Conservation (phyloP, 2,329 filamentous ascomycete species). For the Sodiomyces alkalinus region DNA sequence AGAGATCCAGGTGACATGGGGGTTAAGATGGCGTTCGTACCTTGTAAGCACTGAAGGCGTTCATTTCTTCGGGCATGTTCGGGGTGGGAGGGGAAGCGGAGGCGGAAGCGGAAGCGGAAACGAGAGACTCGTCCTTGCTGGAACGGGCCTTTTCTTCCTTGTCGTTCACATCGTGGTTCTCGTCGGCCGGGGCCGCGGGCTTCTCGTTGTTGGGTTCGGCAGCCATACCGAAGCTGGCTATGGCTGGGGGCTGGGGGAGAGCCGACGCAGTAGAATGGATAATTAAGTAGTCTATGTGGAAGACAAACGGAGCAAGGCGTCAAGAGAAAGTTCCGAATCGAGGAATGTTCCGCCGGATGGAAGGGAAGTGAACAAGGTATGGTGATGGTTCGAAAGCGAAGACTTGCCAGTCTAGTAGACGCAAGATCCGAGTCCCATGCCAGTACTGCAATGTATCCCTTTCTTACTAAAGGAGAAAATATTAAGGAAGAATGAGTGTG, state of each 20-base stretch:
- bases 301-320: neutral
- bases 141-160: neutral
- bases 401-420: too few relatives aligned
- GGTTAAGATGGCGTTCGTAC: constrained; percentile 1
- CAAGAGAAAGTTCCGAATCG: neutral
- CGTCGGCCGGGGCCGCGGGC: too few relatives aligned
- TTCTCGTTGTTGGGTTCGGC: neutral
- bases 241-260: neutral
- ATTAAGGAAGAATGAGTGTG: too few relatives aligned
- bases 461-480: too few relatives aligned
- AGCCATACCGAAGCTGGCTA: neutral
- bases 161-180: too few relatives aligned
- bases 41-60: constrained; percentile 8
- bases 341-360: too few relatives aligned
- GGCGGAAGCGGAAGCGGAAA: neutral
- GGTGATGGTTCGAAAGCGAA: too few relatives aligned
- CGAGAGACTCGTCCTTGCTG: too few relatives aligned
- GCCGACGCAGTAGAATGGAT: too few relatives aligned
- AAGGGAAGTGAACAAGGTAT: neutral
- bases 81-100: constrained; percentile 2
- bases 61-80: constrained; percentile 5
- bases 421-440: too few relatives aligned
- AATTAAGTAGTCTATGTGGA: too few relatives aligned
- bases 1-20: neutral
- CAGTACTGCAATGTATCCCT: too few relatives aligned